A percentile compares a stretch with the other conserved stretches of the same genome.
These are phyloP conservation scores for Boletus semigastroideus DNA, from an alignment of 1,284 basidiomycete genomes.

Conservation along the genomic window DNA sequence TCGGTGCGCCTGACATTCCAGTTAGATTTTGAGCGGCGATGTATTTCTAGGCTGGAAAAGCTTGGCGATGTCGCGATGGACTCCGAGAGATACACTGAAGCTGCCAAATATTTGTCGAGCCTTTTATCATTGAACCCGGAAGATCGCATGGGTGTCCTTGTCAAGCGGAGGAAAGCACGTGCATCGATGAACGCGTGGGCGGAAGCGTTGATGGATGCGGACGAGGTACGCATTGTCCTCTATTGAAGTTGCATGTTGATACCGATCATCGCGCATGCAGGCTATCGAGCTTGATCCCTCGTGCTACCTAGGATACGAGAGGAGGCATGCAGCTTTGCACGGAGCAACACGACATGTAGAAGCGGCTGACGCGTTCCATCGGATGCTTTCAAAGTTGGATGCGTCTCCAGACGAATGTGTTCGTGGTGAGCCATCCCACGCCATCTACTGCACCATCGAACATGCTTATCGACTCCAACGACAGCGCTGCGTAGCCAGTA, in stretches of 20 bases:
- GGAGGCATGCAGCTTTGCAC: not conserved
- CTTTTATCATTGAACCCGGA: not conserved
- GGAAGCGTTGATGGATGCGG: slow-evolving; percentile 1
- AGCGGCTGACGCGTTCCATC: not conserved
- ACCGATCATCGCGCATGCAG: not conserved
- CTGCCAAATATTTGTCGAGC: not conserved
- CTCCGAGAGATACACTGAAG: not conserved
- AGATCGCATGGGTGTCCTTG: not conserved
- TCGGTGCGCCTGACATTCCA: not conserved
- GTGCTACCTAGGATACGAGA: not conserved
- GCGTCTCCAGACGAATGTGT: not conserved
- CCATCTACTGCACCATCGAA: too few species aligned
- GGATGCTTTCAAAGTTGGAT: not conserved
- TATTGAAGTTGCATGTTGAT: not conserved
- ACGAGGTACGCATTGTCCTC: not conserved
- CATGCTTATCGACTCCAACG: not conserved
- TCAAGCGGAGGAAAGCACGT: slow-evolving; percentile 4
- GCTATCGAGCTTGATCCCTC: not conserved
- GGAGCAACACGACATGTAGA: not conserved
- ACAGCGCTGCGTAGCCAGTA: not conserved
- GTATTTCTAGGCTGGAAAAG: not conserved
- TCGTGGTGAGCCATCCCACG: not conserved
- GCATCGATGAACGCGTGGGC: not conserved
- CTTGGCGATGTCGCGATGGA: not conserved
- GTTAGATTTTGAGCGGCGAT: not conserved